Base-by-base conservation (phyloP, 352 stramenopile genomes). In the Globisporangium rhizosaccharum region DNA sequence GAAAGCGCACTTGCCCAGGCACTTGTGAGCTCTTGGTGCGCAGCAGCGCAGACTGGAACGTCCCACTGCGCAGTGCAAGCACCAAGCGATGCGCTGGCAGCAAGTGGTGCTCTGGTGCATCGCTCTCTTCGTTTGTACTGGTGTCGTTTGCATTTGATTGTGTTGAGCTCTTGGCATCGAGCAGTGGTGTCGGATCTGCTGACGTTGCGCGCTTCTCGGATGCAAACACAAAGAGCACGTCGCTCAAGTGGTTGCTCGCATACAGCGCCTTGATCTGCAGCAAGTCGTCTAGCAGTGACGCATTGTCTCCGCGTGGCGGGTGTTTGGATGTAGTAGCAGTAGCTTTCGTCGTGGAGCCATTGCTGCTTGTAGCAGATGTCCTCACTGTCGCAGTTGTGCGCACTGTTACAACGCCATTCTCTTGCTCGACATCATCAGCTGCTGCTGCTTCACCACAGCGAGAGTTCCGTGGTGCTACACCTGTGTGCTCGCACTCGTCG, bases 141-240 rank as follows among this genome's bases (percentile, higher is more conserved):
- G 12, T 26, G 61, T 25, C 15, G 26, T 51, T 18, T n/a, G 50
- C 48, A 6, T 6, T n/a, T 23, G 48, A 37, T 11, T 5, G 3
- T 49, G 44, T n/a, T 48, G 44, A 15, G 20, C 8, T 48, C 14
- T 48, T n/a, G 18, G 44, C 20, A 8, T 39, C 33, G 33, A 39
- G 47, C 28, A 26, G n/a, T 1, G 33, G 17, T 17, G 12, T 18
- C 28, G 23, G 30, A 48, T 12, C 33, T 28, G 18, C 44, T 28
- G 28, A n/a, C 28, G 50, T 6, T 20, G 39, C 37, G 25, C 36
- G 57, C 18, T 67, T 53, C 41, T 83, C 76, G 1, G 69, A 67
- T 3, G 85, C 72, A 62, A 92, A 92, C 28, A 91, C 60, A 51
- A 94, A 91, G 23, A 90, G 54, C 28, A 91, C 81, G 54, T 94